A percentile compares a stretch with the other conserved stretches of the same genome.
Conservation (phyloP, 164 flowering plant species). For the Hamamelis virginiana region DNA sequence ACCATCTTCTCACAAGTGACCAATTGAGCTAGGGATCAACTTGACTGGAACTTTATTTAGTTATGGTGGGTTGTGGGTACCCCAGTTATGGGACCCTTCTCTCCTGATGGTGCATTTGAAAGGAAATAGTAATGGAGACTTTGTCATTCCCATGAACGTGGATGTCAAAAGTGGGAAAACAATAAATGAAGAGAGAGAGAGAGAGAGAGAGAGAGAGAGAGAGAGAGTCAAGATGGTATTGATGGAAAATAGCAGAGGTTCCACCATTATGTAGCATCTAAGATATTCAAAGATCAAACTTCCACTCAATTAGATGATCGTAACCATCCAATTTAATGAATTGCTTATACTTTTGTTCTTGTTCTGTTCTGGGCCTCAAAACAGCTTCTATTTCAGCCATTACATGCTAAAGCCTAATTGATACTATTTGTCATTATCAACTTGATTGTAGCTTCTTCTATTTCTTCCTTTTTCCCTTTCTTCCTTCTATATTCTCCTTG, state of each 20-base stretch:
- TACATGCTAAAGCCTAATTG: background rate
- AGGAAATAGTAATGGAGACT: slow-evolving; percentile 26
- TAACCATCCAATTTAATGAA: background rate
- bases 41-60: slow-evolving; percentile 15
- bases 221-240: slow-evolving; percentile 17
- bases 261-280: background rate
- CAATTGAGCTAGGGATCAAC: slow-evolving; percentile 11
- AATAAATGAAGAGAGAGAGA: slow-evolving; percentile 27
- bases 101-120: slow-evolving; percentile 17
- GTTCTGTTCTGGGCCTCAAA: background rate
- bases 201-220: slow-evolving; percentile 17
- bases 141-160: slow-evolving; percentile 40
- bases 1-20: slow-evolving; percentile 21
- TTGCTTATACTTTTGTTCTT: background rate
- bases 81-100: slow-evolving; percentile 25
- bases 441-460: background rate
- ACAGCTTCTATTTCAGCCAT: background rate
- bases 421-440: background rate
- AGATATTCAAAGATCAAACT: background rate
- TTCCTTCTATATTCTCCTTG: background rate
- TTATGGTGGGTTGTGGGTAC: slow-evolving; percentile 15
- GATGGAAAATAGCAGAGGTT: background rate
- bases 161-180: slow-evolving; percentile 21
- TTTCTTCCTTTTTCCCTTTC: background rate
- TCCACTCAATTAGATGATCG: background rate